phyloP scores from a whole-genome alignment of 73 alveolate genomes.

The Tetrahymena malaccensis region DNA sequence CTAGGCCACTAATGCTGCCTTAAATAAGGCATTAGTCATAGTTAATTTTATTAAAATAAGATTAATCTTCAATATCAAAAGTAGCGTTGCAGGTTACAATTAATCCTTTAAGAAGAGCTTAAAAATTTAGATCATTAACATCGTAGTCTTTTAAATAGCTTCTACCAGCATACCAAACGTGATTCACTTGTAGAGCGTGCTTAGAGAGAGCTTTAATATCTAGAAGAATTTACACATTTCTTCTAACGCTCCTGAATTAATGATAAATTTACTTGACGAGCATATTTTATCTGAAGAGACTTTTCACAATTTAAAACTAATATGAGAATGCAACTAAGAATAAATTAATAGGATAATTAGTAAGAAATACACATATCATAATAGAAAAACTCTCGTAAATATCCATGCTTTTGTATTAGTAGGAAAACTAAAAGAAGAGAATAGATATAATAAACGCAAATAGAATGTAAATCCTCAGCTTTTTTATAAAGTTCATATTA shows the following conservation, averaged over 20 bases:
- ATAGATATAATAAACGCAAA: background rate
- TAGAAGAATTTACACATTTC: background rate
- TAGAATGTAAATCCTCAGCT: background rate
- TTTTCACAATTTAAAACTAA: too few relatives aligned
- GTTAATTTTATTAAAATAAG: background rate
- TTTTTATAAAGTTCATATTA: background rate
- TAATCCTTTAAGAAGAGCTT: background rate
- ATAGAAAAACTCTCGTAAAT: background rate
- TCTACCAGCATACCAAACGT: background rate
- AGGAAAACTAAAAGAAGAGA: background rate
- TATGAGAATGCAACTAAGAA: background rate
- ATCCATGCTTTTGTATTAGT: background rate
- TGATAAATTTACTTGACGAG: background rate
- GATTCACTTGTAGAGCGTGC: background rate
- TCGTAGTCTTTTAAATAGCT: background rate
- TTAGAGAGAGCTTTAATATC: background rate
- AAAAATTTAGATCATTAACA: background rate
- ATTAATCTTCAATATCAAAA: background rate
- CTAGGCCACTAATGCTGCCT: background rate
- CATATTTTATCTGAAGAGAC: background rate
- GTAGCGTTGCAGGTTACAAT: background rate
- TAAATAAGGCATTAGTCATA: background rate
- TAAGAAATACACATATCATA: background rate
- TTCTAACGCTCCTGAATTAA: background rate
- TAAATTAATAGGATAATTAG: background rate